phyloP scores from a whole-genome alignment of 176 grass and related monocot species.

The Rhipidocladum racemiflorum region DNA sequence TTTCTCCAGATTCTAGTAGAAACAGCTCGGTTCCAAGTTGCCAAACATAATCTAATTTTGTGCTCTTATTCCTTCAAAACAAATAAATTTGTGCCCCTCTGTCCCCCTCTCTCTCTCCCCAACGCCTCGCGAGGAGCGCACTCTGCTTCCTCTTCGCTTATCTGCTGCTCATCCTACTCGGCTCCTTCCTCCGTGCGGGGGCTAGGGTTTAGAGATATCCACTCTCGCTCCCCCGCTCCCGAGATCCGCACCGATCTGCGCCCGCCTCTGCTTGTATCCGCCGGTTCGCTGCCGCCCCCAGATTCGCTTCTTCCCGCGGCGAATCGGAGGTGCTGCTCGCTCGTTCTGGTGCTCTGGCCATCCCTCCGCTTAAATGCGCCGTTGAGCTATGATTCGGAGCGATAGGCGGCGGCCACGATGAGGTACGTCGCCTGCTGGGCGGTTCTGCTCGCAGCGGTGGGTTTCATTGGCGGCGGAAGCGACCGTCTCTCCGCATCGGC shows the following conservation, averaged over 20 bases:
- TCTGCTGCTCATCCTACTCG: neutral
- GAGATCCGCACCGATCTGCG: constrained; percentile 13
- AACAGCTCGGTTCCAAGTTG: too few relatives aligned
- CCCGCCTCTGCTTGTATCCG: neutral
- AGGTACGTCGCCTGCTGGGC: constrained; percentile 19
- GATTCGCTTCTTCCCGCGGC: neutral
- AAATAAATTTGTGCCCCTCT: too few relatives aligned
- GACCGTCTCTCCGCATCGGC: neutral
- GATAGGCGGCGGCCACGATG: neutral
- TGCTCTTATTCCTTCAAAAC: neutral
- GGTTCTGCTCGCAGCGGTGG: constrained; percentile 21
- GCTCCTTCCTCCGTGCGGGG: neutral
- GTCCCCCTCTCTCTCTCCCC: neutral
- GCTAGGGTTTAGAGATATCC: constrained; percentile 35
- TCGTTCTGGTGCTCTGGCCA: neutral
- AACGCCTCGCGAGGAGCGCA: neutral
- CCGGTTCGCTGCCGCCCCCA: neutral
- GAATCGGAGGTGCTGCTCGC: neutral
- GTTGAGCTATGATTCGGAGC: constrained; percentile 15
- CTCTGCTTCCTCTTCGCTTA: neutral
- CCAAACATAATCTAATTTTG: neutral
- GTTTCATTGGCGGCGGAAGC: neutral
- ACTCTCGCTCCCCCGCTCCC: neutral
- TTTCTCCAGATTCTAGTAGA: too few relatives aligned
- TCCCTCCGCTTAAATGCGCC: neutral